These are phyloP conservation scores for Pleurotus sapidus DNA, from an alignment of 768 basidiomycete genomes.

Conservation along the genomic window DNA sequence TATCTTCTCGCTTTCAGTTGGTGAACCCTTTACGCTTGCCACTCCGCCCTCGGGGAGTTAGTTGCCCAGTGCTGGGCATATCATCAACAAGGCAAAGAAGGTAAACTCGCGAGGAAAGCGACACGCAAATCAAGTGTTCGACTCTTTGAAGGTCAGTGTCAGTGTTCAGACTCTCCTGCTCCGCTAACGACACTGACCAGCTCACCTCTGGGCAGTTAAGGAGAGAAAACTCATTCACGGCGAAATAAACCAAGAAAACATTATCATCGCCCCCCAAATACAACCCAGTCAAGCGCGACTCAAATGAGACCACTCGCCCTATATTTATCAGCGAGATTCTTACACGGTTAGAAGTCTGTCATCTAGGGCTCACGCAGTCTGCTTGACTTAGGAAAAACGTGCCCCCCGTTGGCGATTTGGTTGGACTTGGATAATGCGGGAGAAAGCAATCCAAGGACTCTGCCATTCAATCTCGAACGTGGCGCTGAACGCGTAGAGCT, in stretches of 20 bases:
- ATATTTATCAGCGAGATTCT: not conserved
- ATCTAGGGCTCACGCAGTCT: too few relatives aligned
- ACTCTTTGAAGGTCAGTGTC: not conserved
- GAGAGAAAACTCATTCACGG: not conserved
- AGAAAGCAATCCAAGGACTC: not conserved
- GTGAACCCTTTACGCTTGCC: too few relatives aligned
- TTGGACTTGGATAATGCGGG: not conserved
- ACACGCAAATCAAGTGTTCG: too few relatives aligned
- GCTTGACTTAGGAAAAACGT: not conserved
- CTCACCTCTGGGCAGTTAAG: not conserved
- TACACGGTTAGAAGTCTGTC: not conserved
- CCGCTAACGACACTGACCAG: not conserved
- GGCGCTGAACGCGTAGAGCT: not conserved
- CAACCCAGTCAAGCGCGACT: not conserved
- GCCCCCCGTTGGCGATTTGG: not conserved
- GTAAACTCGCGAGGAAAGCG: too few relatives aligned
- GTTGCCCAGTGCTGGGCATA: too few relatives aligned
- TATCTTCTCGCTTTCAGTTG: too few relatives aligned
- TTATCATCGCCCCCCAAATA: not conserved
- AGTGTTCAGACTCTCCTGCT: not conserved
- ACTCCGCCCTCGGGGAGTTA: too few relatives aligned
- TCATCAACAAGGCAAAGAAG: too few relatives aligned
- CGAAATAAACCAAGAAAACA: not conserved
- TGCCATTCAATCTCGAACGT: not conserved
- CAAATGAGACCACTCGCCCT: not conserved